A percentile compares a stretch with the other conserved stretches of the same genome.
Evolutionary conservation across 1,139 yeast genomes (phyloP).

Genomic region (Diutina sp.): DNA sequence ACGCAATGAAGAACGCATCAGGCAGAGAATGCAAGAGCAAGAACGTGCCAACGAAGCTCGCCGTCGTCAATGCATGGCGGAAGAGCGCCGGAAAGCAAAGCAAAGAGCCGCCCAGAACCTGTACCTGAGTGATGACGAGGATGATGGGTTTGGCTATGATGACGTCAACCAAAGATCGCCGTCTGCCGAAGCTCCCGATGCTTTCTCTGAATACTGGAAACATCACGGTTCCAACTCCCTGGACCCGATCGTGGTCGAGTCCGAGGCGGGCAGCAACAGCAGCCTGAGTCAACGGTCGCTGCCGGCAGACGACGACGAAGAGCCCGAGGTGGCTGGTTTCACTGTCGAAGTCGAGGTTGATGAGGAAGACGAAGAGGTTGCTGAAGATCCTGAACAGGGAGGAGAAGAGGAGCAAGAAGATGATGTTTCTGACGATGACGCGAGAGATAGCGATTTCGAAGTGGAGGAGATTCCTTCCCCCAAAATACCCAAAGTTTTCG

Average conservation of each 20-base stretch:
- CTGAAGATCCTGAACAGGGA: background rate
- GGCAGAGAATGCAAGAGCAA: background rate
- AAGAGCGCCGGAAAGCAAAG: background rate
- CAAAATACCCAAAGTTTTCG: background rate
- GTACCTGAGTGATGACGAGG: background rate
- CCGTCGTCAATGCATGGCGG: background rate
- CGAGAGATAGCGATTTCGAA: background rate
- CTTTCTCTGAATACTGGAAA: background rate
- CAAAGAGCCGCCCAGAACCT: background rate
- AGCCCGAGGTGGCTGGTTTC: background rate
- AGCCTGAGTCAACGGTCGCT: background rate
- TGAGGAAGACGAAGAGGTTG: background rate
- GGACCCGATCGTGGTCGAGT: slow-evolving; percentile 1
- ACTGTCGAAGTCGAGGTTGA: background rate
- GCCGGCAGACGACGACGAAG: background rate
- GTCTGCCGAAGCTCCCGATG: background rate
- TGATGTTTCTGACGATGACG: background rate
- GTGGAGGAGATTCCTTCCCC: background rate
- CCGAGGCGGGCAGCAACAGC: background rate
- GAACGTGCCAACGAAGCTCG: background rate
- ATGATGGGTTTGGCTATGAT: background rate
- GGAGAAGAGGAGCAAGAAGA: background rate
- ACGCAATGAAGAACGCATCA: background rate
- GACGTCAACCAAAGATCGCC: background rate
- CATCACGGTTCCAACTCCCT: background rate